Evolutionary conservation across 2,329 filamentous ascomycete genomes (phyloP), one percentile per base, ranked within the genome.

Genomic region (Xylariaceae sp.): DNA sequence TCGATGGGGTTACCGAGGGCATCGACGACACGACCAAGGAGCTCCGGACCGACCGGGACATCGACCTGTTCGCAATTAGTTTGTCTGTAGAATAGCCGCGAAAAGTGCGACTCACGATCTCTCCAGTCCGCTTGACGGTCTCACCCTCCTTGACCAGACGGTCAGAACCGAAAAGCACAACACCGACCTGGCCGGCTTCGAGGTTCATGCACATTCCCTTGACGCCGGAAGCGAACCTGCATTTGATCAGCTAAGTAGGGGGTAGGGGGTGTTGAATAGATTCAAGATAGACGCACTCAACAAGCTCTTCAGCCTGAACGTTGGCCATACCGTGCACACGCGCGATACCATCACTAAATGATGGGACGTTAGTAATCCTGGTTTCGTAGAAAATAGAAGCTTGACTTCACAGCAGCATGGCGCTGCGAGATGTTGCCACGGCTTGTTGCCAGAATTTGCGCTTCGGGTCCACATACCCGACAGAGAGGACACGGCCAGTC

Each of bases 151-250:
- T 92, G 80, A 98, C 92, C 58, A 95, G 79, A 89, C 92, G 89
- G 75, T 98, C 92, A 63, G 92, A 96, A 82, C 92, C 92, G 80
- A 98, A 98, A 63, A 98, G 80, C 80, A 98, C 92, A 61, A 98
- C 89, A 94, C 92, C 92, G 74, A 98, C 92, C 73, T 96, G 92
- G 68, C 92, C 92, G 69, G 92, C 92, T 76, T 98, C 92, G 72
- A 98, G 82, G 85, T 98, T 98, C 90, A 98, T 96, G 86, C 90
- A 96, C 92, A 98, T 98, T 69, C 92, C 92, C 83, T 96, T 96
- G 71, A 96, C 92, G 68, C 92, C 92, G 51, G 92, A 98, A 60
- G 92, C 87, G 76, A 98, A 98, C 77, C 89, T 95, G 51, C 23
- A 35, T 7, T 28, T 39, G 36, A 54, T 24, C 42, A 40, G 22